Evolutionary conservation across 257 asterid genomes (phyloP).

Genomic region (Solanum pinnatisectum): DNA sequence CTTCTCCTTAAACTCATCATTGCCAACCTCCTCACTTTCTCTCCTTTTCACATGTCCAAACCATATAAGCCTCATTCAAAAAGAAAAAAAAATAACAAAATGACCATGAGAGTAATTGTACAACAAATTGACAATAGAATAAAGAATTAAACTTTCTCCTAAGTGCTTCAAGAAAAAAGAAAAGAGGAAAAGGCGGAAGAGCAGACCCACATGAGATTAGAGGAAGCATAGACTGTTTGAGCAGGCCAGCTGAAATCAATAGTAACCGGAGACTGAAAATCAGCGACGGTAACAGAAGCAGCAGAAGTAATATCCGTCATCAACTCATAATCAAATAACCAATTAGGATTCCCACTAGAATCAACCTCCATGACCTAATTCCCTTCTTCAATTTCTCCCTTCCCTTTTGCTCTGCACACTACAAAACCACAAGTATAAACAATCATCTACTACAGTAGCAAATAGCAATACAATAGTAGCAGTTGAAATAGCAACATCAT

Average conservation of each 20-base stretch:
- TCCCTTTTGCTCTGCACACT: neutral
- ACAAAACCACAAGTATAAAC: neutral
- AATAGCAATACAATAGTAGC: neutral
- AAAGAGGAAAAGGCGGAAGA: neutral
- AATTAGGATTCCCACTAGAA: constrained; percentile 1
- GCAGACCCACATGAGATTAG: neutral
- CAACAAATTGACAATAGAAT: no score
- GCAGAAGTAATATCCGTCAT: constrained; percentile 12
- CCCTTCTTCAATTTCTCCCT: neutral
- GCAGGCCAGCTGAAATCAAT: constrained; percentile 12
- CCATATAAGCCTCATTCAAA: no score
- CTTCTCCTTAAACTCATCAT: no score
- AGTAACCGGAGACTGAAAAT: neutral
- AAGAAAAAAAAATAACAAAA: no score
- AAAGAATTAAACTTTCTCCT: no score
- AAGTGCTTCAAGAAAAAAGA: no score
- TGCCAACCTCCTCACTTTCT: no score
- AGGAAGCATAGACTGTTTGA: constrained; percentile 5
- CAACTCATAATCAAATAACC: constrained; percentile 21
- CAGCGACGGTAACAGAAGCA: constrained; percentile 1
- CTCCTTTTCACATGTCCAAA: no score
- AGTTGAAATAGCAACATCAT: neutral
- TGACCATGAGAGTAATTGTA: no score
- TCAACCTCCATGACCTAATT: constrained; percentile 6
- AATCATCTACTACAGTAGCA: neutral